Percentiles rank a stretch among this genome's conserved stretches.
phyloP scores from a whole-genome alignment of 2,329 filamentous ascomycete species.

The Trichophaea hybrida region DNA sequence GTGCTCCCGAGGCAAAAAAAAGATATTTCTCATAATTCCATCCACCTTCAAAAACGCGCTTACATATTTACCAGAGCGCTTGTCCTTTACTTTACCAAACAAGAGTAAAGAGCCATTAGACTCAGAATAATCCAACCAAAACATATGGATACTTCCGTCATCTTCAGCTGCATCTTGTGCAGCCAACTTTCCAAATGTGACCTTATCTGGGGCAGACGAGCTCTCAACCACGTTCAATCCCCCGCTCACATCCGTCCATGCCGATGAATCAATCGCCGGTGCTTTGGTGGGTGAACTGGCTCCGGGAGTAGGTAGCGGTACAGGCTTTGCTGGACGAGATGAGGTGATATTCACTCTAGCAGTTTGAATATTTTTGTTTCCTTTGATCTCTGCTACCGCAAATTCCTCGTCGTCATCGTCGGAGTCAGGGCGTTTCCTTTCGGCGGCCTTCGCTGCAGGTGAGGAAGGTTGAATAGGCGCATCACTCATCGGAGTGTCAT shows the following conservation, averaged over 20 bases:
- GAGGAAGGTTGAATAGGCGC: slow-evolving; percentile 58
- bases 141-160: slow-evolving; percentile 83
- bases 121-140: slow-evolving; percentile 95
- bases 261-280: slow-evolving; percentile 53
- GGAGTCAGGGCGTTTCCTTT: slow-evolving; percentile 51
- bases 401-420: slow-evolving; percentile 54
- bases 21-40: slow-evolving; percentile 83
- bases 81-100: slow-evolving; percentile 79
- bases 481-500: slow-evolving; percentile 74
- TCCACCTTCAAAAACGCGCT: slow-evolving; percentile 95
- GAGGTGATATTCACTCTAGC: slow-evolving; percentile 74
- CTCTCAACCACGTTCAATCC: slow-evolving; percentile 56
- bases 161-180: slow-evolving; percentile 78
- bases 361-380: slow-evolving; percentile 37
- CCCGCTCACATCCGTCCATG: slow-evolving; percentile 77
- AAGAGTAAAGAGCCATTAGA: slow-evolving; percentile 81
- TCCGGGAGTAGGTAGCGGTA: background rate
- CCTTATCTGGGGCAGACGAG: slow-evolving; percentile 44
- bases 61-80: slow-evolving; percentile 59
- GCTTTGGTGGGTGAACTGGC: slow-evolving; percentile 4
- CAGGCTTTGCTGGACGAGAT: slow-evolving; percentile 42
- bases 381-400: slow-evolving; percentile 20
- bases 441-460: slow-evolving; percentile 62
- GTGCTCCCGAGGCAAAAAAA: slow-evolving; percentile 68
- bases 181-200: slow-evolving; percentile 63